Percentiles rank a stretch among this genome's conserved stretches.
These are phyloP conservation scores for Cavenderia fasciculata DNA, from an alignment of 78 protist species.

Conservation along the genomic window DNA sequence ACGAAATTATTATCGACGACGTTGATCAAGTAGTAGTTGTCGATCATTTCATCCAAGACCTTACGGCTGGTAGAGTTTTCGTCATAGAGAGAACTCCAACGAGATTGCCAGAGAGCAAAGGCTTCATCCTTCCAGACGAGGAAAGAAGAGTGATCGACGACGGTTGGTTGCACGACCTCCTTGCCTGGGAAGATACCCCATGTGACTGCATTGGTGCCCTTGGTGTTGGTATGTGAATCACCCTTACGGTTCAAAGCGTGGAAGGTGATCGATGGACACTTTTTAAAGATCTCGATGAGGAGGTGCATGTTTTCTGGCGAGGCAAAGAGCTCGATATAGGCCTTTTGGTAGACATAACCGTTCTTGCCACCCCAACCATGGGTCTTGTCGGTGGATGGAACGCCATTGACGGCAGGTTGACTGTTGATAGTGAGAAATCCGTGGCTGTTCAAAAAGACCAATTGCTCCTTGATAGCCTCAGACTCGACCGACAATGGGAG, in stretches of 20 bases:
- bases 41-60: constrained; percentile 74
- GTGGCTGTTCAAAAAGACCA: constrained; percentile 76
- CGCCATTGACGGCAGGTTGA: constrained; percentile 96
- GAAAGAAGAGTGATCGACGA: constrained; percentile 91
- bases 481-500: constrained; percentile 88
- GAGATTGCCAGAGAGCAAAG: constrained; percentile 88
- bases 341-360: constrained; percentile 97
- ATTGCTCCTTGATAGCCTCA: constrained; percentile 45
- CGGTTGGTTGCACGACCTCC: constrained; percentile 96
- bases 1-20: constrained; percentile 95
- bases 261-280: constrained; percentile 82
- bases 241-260: constrained; percentile 86
- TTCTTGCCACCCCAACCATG: constrained; percentile 97
- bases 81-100: constrained; percentile 78
- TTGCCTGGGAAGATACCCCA: constrained; percentile 98
- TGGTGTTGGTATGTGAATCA: constrained; percentile 21
- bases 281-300: constrained; percentile 12
- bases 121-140: constrained; percentile 96
- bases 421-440: constrained; percentile 95
- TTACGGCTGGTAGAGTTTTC: constrained; percentile 1
- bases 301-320: constrained; percentile 67
- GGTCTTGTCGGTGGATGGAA: constrained; percentile 79
- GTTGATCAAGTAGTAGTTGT: constrained; percentile 85
- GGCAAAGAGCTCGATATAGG: constrained; percentile 94
- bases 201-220: constrained; percentile 91